Evolutionary conservation across 805 yeast genomes (phyloP), one percentile per base, ranked within the genome.

Genomic region (Kurtzmaniella cleridarum): DNA sequence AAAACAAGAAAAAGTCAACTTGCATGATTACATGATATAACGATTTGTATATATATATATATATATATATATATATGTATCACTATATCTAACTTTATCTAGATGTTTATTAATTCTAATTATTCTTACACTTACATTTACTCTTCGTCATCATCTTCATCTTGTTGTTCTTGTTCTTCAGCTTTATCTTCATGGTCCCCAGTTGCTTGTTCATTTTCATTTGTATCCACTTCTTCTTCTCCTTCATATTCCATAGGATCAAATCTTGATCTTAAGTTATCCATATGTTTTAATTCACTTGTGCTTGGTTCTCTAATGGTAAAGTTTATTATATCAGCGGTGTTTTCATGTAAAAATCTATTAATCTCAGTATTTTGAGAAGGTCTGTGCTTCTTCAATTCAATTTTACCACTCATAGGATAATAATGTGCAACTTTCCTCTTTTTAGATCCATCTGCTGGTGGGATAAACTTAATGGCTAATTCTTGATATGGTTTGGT

Each of bases 381-480:
- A 11, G 88, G 78, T 60, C 96, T 79, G 57, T 95, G 80, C 57
- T 91, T 83, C 66, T 85, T 88, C 55, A 93, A 76, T 48, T 83
- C 93, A 32, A 87, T 73, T 49, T 82, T 79, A 27, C 90, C 88
- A 11, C 75, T 67, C 13, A 91, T 66, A 7, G 97, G 96, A 42
- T 84, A 78, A 57, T 84, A 93, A 50, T 73, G 76, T 3, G 88
- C 95, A 7, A 76, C 69, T 18, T 68, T 63, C 26, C 76, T 61
- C 34, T 74, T 75, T 37, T 68, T 72, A 5, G 47, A 13, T 16
- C 69, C 57, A 12, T 44, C 44, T 18, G 46, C 54, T 34, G 71
- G 77, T 5, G 64, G 53, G 5, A 57, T 57, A 48, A 86, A 77
- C 32, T 79, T 75, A 34, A 90, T 64, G 1, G 84, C 79, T 45